Base-by-base conservation (phyloP, 2,329 filamentous ascomycete species). In the Diaporthe australafricana region DNA sequence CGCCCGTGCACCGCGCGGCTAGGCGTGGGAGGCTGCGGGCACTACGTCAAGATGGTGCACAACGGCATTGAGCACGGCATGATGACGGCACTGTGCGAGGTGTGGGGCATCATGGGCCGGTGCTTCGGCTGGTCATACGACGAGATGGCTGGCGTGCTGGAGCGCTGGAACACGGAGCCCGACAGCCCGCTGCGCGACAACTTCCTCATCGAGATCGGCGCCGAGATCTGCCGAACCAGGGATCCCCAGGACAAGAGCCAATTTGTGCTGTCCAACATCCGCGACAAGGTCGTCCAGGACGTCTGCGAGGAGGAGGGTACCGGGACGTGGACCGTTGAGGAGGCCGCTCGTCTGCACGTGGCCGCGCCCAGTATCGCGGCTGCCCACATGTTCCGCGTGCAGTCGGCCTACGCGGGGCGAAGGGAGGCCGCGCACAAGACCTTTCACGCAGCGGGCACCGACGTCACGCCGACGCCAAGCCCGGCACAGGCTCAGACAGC, bases 31-130 rank as follows among this genome's bases (percentile, higher is more conserved):
- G 91, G 91, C 1, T 86, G 88, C 1, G 92, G 92, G 0, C 91
- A 94, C 78, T 94, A 91, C 76, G 90, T 93, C 50, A 94, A 94
- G 83, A 94, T 93, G 91, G 86, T 93, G 5, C 92, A 94, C 78
- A 93, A 94, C 74, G 91, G 91, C 1, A 93, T 94, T 73, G 91
- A 94, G 77, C 90, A 93, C 73, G 91, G 90, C 1, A 92, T 94
- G 88, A 88, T 94, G 83, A 88, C 81, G 68, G 84, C 87, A 0
- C 84, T 93, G 7, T 87, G 87, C 17, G 92, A 94, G 78, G 88
- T 88, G 3, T 94, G 90, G 90, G 85, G 84, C 0, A 84, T 93
- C 40, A 88, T 94, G 83, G 84, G 86, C 45, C 84, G 85, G 53
- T 86, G 88, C 1, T 81, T 93, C 30, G 87, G 85, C 0, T 87